Evolutionary conservation across 345 rosid genomes (phyloP), one percentile per base, ranked within the genome.

Genomic region (Viola odorata): DNA sequence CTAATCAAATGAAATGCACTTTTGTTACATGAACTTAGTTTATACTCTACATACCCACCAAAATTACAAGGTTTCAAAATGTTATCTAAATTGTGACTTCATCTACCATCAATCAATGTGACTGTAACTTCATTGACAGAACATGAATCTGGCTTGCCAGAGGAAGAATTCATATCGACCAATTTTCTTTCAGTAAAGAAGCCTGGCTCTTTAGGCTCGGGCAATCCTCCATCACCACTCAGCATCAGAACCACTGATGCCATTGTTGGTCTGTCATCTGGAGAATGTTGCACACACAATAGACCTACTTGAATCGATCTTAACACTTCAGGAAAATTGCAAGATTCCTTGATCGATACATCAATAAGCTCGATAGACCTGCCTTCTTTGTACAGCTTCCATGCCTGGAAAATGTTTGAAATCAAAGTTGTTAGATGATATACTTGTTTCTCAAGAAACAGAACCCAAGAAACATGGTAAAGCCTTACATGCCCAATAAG

Each of bases 401-500:
- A 69, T 40, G 74, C 74, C 78, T 68, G 61, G 2, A 17, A 23
- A 16, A 45, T n/a, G 8, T 1, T 23, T 23, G 5, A 8, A 4
- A 3, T 15, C 3, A 7, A 32, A 15, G 7, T 58, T 45, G 12
- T 15, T 41, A 39, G 13, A 23, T 23, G 32, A 23, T 23, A 23
- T 23, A 23, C 32, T 23, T 23, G 32, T 23, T 23, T 23, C 32
- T 23, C 32, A 23, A 23, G 32, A 23, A 23, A 23, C 1, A 23
- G 32, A 23, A 23, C 32, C 32, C 32, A 23, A 23, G 32, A 23
- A 23, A 23, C 2, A 23, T 23, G 32, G 32, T 37, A 23, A 4
- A 60, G 7, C 32, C 72, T 69, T 70, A 75, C 78, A 54, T 75
- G 72, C 0, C 68, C 75, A 7, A 70, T 57, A 72, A 72, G 76